Evolutionary conservation across 2,329 filamentous ascomycete species (phyloP), one percentile per base, ranked within the genome.

Genomic region (Colletotrichum cereale): DNA sequence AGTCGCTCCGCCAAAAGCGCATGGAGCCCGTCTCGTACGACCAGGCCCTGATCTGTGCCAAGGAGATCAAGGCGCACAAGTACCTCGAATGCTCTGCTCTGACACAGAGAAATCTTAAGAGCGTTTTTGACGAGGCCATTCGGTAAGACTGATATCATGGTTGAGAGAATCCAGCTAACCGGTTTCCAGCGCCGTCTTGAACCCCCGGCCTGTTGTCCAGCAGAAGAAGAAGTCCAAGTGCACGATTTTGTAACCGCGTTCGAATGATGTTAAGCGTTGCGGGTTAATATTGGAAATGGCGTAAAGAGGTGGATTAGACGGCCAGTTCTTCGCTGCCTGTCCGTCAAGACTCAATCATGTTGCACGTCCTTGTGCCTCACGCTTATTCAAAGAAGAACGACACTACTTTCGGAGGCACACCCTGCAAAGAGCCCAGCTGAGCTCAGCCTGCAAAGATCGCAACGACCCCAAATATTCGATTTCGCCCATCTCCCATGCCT

Each of bases 21-120:
- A 98, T 97, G 95, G 93, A 96, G 77, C 94, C 96, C n/a, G 95
- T 98, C 72, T 92, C 94, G 65, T 98, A 97, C 83, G 94, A 97
- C 82, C 93, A 97, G 83, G 96, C 95, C 48, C 87, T 97, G 74
- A 86, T 91, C 75, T 93, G 96, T 74, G 94, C 95, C 74, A 97
- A 97, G 86, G 95, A 98, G 78, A 98, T 99, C 84, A 92, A 91
- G 80, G 96, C 96, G 56, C 93, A 96, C 85, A 98, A 98, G 85
- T 99, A 99, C 84, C 89, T 98, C 52, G 96, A 99, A 85, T 99
- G 96, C 85, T 98, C 96, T 63, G 96, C 96, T 58, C 86, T 99
- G 76, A 99, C 96, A 47, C 96, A 98, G 86, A 89, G 96, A 79
- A 98, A 98, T 83, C 84, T 99, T 77, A 99, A 99, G 91, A 97